These are phyloP conservation scores for Antonospora locustae DNA, from an alignment of 371 early-diverging fungal species.

Conservation along the genomic window DNA sequence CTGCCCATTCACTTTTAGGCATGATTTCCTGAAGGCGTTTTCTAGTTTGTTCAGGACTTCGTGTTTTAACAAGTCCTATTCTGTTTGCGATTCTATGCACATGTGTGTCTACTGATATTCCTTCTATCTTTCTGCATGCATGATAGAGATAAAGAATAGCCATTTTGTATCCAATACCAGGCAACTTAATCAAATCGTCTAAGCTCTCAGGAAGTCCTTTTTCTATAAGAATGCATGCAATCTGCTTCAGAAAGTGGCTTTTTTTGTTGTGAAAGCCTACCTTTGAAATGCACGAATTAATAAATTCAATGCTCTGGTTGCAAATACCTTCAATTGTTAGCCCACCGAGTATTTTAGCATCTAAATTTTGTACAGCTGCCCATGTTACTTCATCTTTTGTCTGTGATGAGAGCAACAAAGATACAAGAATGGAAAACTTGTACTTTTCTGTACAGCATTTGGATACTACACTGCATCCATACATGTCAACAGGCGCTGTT, in stretches of 20 bases:
- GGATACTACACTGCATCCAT: constrained; percentile 64
- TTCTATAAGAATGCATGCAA: constrained; percentile 6
- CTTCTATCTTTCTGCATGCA: constrained; percentile 58
- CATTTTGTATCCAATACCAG: constrained; percentile 96
- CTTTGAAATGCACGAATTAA: constrained; percentile 63
- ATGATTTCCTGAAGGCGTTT: constrained; percentile 56
- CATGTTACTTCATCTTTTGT: constrained; percentile 69
- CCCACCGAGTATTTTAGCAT: constrained; percentile 24
- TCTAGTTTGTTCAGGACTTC: constrained; percentile 61
- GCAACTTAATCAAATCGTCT: constrained; percentile 55
- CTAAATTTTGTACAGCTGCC: constrained; percentile 17
- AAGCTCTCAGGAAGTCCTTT: constrained; percentile 43
- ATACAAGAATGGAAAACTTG: constrained; percentile 71
- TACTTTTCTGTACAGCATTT: constrained; percentile 1
- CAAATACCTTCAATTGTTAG: constrained; percentile 49
- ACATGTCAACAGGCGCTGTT: constrained; percentile 76
- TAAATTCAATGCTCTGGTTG: constrained; percentile 49
- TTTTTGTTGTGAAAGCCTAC: constrained; percentile 80
- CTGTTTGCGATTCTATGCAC: constrained; percentile 80
- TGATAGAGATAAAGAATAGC: constrained; percentile 48
- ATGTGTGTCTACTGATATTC: constrained; percentile 94
- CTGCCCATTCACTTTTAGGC: constrained; percentile 63
- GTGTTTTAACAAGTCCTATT: constrained; percentile 66
- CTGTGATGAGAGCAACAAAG: constrained; percentile 79
- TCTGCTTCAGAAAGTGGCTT: constrained; percentile 49